Evolutionary conservation across 768 basidiomycete species (phyloP), one percentile per base, ranked within the genome.

Genomic region (Cubamyces sp.): DNA sequence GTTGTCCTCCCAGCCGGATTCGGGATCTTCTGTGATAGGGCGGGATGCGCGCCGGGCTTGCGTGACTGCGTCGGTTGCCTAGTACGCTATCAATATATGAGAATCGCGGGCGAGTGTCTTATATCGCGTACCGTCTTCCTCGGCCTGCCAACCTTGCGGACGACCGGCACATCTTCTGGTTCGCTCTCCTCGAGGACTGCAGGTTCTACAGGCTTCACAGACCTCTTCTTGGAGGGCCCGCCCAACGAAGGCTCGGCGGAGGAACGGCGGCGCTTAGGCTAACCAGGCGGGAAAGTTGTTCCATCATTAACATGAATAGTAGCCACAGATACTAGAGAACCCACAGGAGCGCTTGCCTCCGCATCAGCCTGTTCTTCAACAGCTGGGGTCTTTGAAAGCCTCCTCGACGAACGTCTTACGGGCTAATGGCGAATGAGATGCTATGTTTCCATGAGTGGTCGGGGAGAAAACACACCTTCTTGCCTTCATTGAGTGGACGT

Each of bases 1-100:
- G 69, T 92, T 92, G 66, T 93, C 92, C 69, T 94, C 92, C 91
- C 92, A 94, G 37, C 90, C 91, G 67, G 91, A 92, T 26, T 64
- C 63, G 3, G 58, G 54, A 55, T 91, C 71, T 18, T 70, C 71
- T 1, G 58, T 34, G 53, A 62, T 63, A 37, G 70, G 63, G 50
- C 70, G 63, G 21, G 88, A 87, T 14, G 81, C 77, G 40, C 86
- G 82, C 30, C 88, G 84, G 34, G 78, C 77, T 64, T 82, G 79
- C n/a, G 76, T 71, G 15, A 79, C 81, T 15, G 83, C 82, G 25
- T 82, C 81, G 66, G 82, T 76, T 41, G 77, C 71, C 84, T 84
- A 45, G 1, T 12, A 41, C 25, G 62, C 59, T 34, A 40, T 58
- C 26, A 39, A 26, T 45, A 23, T 39, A 34, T 41, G 30, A 52